Evolutionary conservation across 1,284 basidiomycete species (phyloP), one percentile per base, ranked within the genome.

Genomic region (Pseudozyma pruni): DNA sequence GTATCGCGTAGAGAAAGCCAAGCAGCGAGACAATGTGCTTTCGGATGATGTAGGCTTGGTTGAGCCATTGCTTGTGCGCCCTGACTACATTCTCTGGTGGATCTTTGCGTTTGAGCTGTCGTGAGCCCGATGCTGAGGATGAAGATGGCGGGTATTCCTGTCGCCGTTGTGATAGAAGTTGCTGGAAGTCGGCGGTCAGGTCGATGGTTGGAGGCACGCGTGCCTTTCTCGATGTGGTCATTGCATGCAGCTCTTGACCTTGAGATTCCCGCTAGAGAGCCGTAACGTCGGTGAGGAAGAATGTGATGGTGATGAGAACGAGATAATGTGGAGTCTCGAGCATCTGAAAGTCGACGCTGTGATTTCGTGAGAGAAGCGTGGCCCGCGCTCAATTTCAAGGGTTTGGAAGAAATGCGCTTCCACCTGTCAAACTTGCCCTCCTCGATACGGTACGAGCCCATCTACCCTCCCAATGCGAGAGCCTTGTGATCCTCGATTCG

Each of bases 1-100:
- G 64, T 64, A 75, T 72, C 20, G 73, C 68, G 33, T 60, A 55
- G 17, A 75, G 54, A 32, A 75, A 75, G 50, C 57, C 60, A 16
- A 75, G 70, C n/a, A 75, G 38, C 8, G 55, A 60, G 39, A 70
- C 49, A 29, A 74, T 67, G 40, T 66, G 58, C 35, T 70, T 70
- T 23, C 67, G 58, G 38, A 74, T 74, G 20, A 64, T 50, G 49
- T 71, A 70, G 17, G 72, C 72, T 38, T 74, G 67, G 1, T 17
- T 32, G 6, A 71, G 55, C 72, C 72, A 74, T 33, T 72, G 69
- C 54, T 53, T 52, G 44, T 67, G 58, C 4, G 62, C 69, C 8
- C 42, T 39, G 7, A 67, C 63, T 14, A 72, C 68, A 37, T 64
- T 61, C 19, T 56, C 56, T 19, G 69, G 58, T 17, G 58, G 69